Evolutionary conservation across 129 eudicot genomes (phyloP), one percentile per base, ranked within the genome.

Genomic region (Kitagawia praeruptora): DNA sequence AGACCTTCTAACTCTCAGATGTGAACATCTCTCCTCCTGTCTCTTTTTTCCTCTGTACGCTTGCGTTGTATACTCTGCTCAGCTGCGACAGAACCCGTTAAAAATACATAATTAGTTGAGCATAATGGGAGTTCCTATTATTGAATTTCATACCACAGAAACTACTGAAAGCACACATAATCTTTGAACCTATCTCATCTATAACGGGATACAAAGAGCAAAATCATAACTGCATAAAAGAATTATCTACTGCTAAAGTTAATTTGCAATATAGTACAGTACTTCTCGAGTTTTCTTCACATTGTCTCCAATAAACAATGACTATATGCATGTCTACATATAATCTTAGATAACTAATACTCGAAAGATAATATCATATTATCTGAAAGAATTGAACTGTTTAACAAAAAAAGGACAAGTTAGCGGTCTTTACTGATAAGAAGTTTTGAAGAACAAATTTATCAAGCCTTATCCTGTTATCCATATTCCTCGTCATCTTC

Each of bases 11-110:
- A 70, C 46, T 19, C 46, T 37, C 46, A 19, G 75, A 70, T 39
- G 75, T 38, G 44, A 70, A 70, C 45, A 70, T 70, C 47, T 70
- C 75, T 70, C 47, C 46, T 70, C 28, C 28, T 15, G 28, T 66
- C 75, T 70, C 42, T 67, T 12, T 39, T 70, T 19, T 19, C 27
- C 41, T 39, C 75, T 70, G 75, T 18, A 39, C 14, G 75, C 48
- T 70, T 70, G 74, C 37, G 34, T 70, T 16, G 75, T 70, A 38
- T 37, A 70, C 73, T 61, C 15, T 61, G 69, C 69, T 34, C 74
- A 34, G n/a, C 74, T 69, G 74, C 23, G 6, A 69, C 15, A n/a
- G 15, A 25, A 8, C 15, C 69, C 69, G 8, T 54, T 34, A 34
- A 64, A 64, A n/a, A 64, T 7, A 54, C 39, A 34, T 28, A 0